These are phyloP conservation scores for Backusella luteola DNA, from an alignment of 192 early-diverging fungal species.

Conservation along the genomic window DNA sequence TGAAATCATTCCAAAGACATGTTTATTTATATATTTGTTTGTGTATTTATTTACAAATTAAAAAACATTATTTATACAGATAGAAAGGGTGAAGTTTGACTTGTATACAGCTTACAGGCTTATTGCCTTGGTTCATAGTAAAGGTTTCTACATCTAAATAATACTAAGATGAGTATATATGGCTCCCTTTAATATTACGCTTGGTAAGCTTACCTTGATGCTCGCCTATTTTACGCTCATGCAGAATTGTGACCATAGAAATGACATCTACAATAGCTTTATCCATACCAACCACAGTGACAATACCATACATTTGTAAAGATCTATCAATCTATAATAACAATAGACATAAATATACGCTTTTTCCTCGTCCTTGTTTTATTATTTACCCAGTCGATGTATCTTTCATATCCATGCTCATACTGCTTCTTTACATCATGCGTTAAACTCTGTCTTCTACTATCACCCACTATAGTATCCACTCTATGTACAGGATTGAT, in stretches of 20 bases:
- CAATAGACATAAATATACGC: neutral
- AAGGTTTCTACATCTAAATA: slow-evolving; percentile 16
- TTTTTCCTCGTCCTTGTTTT: neutral
- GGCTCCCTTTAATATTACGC: neutral
- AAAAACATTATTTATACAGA: neutral
- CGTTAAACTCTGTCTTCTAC: neutral
- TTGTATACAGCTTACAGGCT: slow-evolving; percentile 15
- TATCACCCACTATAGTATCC: neutral
- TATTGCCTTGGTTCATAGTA: slow-evolving; percentile 4
- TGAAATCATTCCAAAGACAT: no score
- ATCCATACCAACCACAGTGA: slow-evolving; percentile 23
- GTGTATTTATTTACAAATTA: no score
- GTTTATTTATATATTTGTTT: no score
- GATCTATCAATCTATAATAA: slow-evolving; percentile 10
- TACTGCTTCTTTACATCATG: neutral
- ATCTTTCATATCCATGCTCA: slow-evolving; percentile 24
- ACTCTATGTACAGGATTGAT: slow-evolving; percentile 11
- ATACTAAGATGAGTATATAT: neutral
- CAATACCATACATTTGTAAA: neutral
- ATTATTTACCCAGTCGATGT: slow-evolving; percentile 16
- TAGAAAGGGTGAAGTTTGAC: slow-evolving; percentile 7
- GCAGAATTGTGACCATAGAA: slow-evolving; percentile 11
- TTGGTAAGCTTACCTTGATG: slow-evolving; percentile 13
- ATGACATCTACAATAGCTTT: slow-evolving; percentile 19
- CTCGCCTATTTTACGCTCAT: slow-evolving; percentile 12